Base-by-base conservation (phyloP, 495 filamentous ascomycete genomes). In the Penicillium fimorum region DNA sequence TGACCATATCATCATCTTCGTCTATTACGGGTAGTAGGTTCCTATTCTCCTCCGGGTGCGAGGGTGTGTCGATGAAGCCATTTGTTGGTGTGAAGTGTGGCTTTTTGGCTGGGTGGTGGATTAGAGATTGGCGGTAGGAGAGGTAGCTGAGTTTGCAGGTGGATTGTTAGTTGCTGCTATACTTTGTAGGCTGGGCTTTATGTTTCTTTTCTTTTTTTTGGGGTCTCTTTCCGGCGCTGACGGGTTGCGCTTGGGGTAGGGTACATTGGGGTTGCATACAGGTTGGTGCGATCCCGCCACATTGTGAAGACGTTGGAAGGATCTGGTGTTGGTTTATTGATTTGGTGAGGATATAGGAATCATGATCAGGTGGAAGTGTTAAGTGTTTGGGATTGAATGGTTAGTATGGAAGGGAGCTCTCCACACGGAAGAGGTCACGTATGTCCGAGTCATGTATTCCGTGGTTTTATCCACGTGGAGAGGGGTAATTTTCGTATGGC, bases 221-320 rank as follows among this genome's bases (percentile, higher is more conserved):
- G n/a, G n/a, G 58, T 33, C 48, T 50, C 13, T 35, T 11, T 18
- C 30, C 27, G 32, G 37, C 25, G 46, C 13, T 33, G 43, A 37
- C 29, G 50, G 50, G 18, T 42, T 51, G 49, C n/a, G 38, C 33
- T 33, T 56, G 32, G 52, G 51, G 49, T 52, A 37, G 35, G 35
- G 35, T 17, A 38, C 9, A 50, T 38, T 38, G 56, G 56, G 54
- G 30, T 15, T 43, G 57, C 45, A 52, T 82, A 96, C 93, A 98
- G 87, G 70, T 97, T 98, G 47, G 95, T 98, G 76, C 94, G 85
- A 82, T 98, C 94, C 78, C 94, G 91, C 89, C 90, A 96, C 89
- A 96, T 93, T 65, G 79, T 85, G 83, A 29, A 35, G 35, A 35
- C 25, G 78, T 50, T 42, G 43, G 30, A 22, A 47, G 41, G 55